Base-by-base conservation (phyloP, 148 eudicot species). In the Camellia sinensis region DNA sequence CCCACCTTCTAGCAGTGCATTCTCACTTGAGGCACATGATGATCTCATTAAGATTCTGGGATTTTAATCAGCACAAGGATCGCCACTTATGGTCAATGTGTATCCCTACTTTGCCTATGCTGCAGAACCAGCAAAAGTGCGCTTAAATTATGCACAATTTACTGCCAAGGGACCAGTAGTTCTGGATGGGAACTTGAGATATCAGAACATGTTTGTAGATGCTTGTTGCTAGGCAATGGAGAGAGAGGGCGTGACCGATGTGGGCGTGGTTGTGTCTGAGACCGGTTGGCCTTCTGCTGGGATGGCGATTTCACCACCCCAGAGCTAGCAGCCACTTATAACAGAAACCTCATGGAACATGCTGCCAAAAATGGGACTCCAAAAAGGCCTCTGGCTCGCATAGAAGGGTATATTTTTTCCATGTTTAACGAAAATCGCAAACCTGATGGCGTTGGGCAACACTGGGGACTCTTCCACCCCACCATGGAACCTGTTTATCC, bases 41-140 rank as follows among this genome's bases (percentile, higher is more conserved):
- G n/a, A 4, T 5, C 75, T 90, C 74, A 41, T 3, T 1, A 54
- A 44, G 17, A 71, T 92, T 1, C 0, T 87, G 0, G 1, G 59
- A 3, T 85, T 87, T 63, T 78, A 90, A 1, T 69, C 74, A 12
- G 18, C 45, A 0, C 74, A 80, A 2, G 48, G 60, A 0, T 4
- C 79, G 22, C 89, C 93, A 2, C 75, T 90, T 14, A 65, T 90
- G n/a, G 43, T 81, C 59, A 87, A 88, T 50, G 71, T 87, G 15
- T 92, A 92, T 77, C 95, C 93, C 1, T 92, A 87, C 59, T 87
- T 90, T 29, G 86, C 90, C 10, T 80, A 87, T 40, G 82, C 80
- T 0, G 45, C 79, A 0, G 77, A 84, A 52, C 87, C 93, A 0
- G n/a, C 1, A 0, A 12, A 86, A 5, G 56, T 90, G 3, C 70